Evolutionary conservation across 108 stramenopile species (phyloP).

Genomic region (Skeletonema menzelii): DNA sequence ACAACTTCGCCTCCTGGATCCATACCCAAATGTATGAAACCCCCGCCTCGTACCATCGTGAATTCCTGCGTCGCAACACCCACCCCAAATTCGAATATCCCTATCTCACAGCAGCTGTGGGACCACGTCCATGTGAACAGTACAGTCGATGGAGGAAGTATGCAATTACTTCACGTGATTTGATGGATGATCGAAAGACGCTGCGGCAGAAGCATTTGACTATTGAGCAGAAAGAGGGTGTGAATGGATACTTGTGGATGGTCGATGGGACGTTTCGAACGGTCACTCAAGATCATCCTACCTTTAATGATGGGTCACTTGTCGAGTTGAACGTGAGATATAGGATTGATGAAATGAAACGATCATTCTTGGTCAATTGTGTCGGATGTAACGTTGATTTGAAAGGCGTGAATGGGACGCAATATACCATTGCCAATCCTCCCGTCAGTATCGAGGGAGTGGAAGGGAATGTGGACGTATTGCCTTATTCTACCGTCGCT

Average conservation of each 20-base stretch:
- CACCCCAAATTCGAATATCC: slow-evolving; percentile 23
- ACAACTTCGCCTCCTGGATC: slow-evolving; percentile 46
- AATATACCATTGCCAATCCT: slow-evolving; percentile 14
- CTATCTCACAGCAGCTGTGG: slow-evolving; percentile 1
- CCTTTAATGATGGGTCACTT: slow-evolving; percentile 15
- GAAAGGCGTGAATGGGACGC: not conserved
- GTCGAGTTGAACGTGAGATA: slow-evolving; percentile 3
- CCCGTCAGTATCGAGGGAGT: slow-evolving; percentile 16
- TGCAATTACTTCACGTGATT: slow-evolving; percentile 25
- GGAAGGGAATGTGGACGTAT: slow-evolving; percentile 10
- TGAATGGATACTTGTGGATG: slow-evolving; percentile 17
- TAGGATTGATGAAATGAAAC: slow-evolving; percentile 2
- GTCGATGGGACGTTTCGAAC: slow-evolving; percentile 35
- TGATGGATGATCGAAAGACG: slow-evolving; percentile 3
- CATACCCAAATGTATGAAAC: slow-evolving; percentile 40
- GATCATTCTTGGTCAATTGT: slow-evolving; percentile 20
- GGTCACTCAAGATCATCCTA: slow-evolving; percentile 14
- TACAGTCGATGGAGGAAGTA: slow-evolving; percentile 39
- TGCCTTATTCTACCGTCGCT: slow-evolving; percentile 16
- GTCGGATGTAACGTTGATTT: slow-evolving; percentile 6
- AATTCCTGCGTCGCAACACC: slow-evolving; percentile 7
- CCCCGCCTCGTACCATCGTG: slow-evolving; percentile 41
- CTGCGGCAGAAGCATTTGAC: slow-evolving; percentile 6
- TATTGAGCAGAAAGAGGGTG: not conserved
- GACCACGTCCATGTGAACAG: slow-evolving; percentile 41